These are phyloP conservation scores for Sarocladiaceae sp. DNA, from an alignment of 2,329 filamentous ascomycete species.

Conservation along the genomic window DNA sequence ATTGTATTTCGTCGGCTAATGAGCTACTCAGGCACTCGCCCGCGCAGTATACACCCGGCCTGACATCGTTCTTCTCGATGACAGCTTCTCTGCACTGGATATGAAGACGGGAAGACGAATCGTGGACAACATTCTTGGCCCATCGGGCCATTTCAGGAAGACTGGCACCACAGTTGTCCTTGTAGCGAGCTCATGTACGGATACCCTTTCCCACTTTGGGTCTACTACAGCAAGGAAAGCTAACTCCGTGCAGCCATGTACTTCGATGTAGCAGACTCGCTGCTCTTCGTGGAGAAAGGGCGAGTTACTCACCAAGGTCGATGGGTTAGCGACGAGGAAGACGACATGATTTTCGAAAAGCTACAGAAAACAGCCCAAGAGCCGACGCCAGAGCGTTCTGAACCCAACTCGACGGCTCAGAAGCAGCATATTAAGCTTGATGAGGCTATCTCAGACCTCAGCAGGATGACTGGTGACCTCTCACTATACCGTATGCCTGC, in stretches of 20 bases:
- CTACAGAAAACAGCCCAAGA: too few species aligned
- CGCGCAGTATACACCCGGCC: background rate
- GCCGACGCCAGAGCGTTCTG: too few species aligned
- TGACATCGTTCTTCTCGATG: background rate
- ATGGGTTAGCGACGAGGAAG: constrained; percentile 23
- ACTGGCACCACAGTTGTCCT: constrained; percentile 2
- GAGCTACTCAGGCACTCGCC: constrained; percentile 1
- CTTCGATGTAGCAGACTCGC: constrained; percentile 35
- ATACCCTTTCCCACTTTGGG: background rate
- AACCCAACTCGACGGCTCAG: too few species aligned
- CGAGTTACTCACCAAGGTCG: constrained; percentile 32
- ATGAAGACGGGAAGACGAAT: background rate
- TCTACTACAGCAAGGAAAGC: constrained; percentile 3
- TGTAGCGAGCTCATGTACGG: constrained; percentile 14
- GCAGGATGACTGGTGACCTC: constrained; percentile 26
- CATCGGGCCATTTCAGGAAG: background rate
- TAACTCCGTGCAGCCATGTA: constrained; percentile 21
- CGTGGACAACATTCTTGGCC: background rate
- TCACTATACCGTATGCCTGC: constrained; percentile 12
- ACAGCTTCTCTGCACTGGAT: background rate
- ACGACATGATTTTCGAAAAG: constrained; percentile 1
- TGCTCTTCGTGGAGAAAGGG: constrained; percentile 33
- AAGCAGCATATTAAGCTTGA: background rate
- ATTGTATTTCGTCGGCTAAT: too few species aligned
- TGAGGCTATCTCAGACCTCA: constrained; percentile 10